A percentile compares a stretch with the other conserved stretches of the same genome.
phyloP scores from a whole-genome alignment of 1,139 yeast genomes.

The Groenewaldozyma sp. region DNA sequence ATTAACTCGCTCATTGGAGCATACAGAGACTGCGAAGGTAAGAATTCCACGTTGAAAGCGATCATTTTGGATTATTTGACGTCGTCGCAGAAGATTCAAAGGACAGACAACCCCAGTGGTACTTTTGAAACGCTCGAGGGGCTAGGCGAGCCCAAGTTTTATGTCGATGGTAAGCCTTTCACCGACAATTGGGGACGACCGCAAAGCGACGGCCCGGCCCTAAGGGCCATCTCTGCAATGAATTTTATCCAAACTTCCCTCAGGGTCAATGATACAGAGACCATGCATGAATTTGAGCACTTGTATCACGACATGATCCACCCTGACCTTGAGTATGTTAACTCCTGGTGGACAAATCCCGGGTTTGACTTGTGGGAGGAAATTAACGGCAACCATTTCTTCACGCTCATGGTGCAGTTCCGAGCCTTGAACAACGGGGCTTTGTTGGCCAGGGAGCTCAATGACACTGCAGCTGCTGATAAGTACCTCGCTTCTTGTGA shows the following conservation, averaged over 20 bases:
- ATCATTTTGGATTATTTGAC: conserved; percentile 51
- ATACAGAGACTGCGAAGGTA: conserved; percentile 26
- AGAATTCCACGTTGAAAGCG: conserved; percentile 27
- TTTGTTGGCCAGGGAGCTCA: conserved; percentile 33
- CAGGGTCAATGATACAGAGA: conserved; percentile 23
- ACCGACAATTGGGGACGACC: conserved; percentile 83
- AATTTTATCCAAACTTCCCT: conserved; percentile 44
- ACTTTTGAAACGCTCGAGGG: conserved; percentile 43
- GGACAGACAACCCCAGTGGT: conserved; percentile 63
- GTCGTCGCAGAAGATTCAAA: conserved; percentile 51
- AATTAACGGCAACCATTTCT: conserved; percentile 61
- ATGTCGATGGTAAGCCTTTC: conserved; percentile 55
- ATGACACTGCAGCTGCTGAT: conserved; percentile 30
- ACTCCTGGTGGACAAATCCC: conserved; percentile 49
- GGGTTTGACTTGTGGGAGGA: conserved; percentile 97
- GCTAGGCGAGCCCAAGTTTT: conserved; percentile 85
- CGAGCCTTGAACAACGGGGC: conserved; percentile 58
- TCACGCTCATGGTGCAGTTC: conserved; percentile 66
- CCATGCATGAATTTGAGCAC: conserved; percentile 16
- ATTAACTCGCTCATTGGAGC: conserved; percentile 51
- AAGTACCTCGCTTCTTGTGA: conserved; percentile 21
- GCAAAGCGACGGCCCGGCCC: conserved; percentile 90
- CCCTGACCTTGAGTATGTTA: conserved; percentile 62
- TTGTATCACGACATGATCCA: conserved; percentile 40
- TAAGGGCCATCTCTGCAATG: conserved; percentile 57